Conservation (phyloP, 192 early-diverging fungal genomes). For the Mortierella claussenii region DNA sequence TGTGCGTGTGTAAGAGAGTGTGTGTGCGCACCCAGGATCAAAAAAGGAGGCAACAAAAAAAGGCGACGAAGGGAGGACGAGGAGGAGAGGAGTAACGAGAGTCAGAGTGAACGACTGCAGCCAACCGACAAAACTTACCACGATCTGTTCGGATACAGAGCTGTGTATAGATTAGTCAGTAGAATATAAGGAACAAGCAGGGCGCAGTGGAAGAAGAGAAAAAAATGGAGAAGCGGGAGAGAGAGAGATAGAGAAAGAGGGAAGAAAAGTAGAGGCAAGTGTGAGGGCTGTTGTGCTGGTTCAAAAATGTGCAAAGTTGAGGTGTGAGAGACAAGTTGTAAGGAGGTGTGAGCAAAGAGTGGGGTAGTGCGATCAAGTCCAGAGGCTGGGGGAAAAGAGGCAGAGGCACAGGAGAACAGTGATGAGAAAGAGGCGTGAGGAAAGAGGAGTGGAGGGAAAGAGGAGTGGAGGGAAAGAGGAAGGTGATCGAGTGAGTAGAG, state of each 20-base stretch:
- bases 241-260: neutral
- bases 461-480: neutral
- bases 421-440: no score
- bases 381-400: no score
- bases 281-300: neutral
- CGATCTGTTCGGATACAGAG: neutral
- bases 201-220: neutral
- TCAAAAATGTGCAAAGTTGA: neutral
- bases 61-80: neutral
- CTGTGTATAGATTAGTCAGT: slow-evolving; percentile 3
- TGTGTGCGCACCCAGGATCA: neutral
- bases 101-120: neutral
- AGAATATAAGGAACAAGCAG: neutral
- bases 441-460: slow-evolving; percentile 3
- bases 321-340: no score
- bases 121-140: neutral
- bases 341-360: no score
- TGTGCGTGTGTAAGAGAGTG: neutral
- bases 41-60: neutral
- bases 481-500: neutral
- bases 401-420: no score
- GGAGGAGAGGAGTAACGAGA: neutral
- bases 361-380: no score
- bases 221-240: neutral
- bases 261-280: slow-evolving; percentile 1